Evolutionary conservation across 345 rosid genomes (phyloP), one percentile per base, ranked within the genome.

Genomic region (Diplotaxis tenuifolia): DNA sequence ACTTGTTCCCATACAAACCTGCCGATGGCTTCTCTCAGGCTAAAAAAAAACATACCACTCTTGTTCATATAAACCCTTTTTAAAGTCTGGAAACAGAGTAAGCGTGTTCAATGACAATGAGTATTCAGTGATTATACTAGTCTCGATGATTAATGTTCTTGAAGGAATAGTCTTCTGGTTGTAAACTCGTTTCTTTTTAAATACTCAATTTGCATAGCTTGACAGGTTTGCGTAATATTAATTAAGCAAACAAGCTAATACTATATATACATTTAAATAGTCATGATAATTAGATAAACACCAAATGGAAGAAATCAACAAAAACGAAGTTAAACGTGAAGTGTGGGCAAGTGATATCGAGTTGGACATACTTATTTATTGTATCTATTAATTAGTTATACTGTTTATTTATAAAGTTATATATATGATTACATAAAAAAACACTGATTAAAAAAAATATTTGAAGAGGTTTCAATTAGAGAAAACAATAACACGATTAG

Each of bases 21-120:
- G n/a, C n/a, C n/a, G n/a, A n/a, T n/a, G n/a, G n/a, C n/a, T n/a
- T n/a, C n/a, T n/a, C n/a, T n/a, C n/a, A n/a, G n/a, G 99, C 99
- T 92, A 62, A 57, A 77, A 42, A n/a, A 42, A 3, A 9, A 29
- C n/a, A 34, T 10, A 34, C 10, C 40, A 34, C n/a, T 38, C 45
- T 38, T 38, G 45, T 38, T 57, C 40, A 32, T 25, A 67, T 49
- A 20, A 56, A 28, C 7, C 25, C 27, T 1, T 27, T 36, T 25
- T 45, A 0, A 55, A 47, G 34, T 47, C 54, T 58, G 0, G 14
- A 25, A 34, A 70, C 45, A 23, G 27, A 23, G 20, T 57, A 2
- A 47, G 40, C 4, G 6, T 14, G 32, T 62, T n/a, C 61, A 19
- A 3, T 31, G 20, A 38, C 62, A 20, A 3, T 22, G 15, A 27